A percentile compares a stretch with the other conserved stretches of the same genome.
These are phyloP conservation scores for Nakataea oryzae DNA, from an alignment of 2,329 filamentous ascomycete genomes.

Conservation along the genomic window DNA sequence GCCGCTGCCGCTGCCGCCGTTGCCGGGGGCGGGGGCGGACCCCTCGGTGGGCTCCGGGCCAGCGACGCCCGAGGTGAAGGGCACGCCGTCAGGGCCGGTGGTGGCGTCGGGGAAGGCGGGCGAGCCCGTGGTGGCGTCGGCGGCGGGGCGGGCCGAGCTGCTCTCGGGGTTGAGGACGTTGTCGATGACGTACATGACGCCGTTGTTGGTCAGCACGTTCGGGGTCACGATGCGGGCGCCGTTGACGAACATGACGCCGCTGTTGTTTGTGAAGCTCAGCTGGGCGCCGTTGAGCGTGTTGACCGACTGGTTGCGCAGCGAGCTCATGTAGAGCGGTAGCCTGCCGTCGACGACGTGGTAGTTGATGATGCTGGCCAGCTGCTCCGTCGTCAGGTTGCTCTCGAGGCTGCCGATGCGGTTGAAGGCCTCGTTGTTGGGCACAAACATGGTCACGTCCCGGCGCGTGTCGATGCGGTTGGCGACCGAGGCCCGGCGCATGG, in stretches of 20 bases:
- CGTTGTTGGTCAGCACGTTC: conserved; percentile 41
- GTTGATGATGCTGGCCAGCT: conserved; percentile 41
- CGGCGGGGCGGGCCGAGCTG: conserved; percentile 28
- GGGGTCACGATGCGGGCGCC: conserved; percentile 35
- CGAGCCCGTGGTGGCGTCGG: conserved; percentile 30
- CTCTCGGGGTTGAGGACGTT: conserved; percentile 48
- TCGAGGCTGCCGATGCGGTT: conserved; percentile 42
- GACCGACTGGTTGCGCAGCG: conserved; percentile 18
- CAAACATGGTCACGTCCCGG: conserved; percentile 51
- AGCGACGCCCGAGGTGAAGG: conserved; percentile 43
- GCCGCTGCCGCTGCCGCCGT: conserved; percentile 10
- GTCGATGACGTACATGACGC: conserved; percentile 48
- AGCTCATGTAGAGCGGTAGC: conserved; percentile 36
- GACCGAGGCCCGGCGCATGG: conserved; percentile 32
- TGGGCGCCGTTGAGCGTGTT: conserved; percentile 33
- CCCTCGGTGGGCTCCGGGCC: conserved; percentile 24
- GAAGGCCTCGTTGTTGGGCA: conserved; percentile 51
- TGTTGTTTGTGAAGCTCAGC: conserved; percentile 30
- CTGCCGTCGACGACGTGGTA: conserved; percentile 54
- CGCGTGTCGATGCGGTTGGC: conserved; percentile 26
- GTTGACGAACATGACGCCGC: conserved; percentile 34
- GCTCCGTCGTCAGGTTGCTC: conserved; percentile 29
- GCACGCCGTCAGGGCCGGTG: conserved; percentile 30
- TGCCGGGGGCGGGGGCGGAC: conserved; percentile 14
- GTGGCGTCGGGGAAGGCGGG: conserved; percentile 45